Percentiles rank a stretch among this genome's conserved stretches.
Conservation (phyloP, 352 stramenopile genomes). For the Phytophthora parvispora region DNA sequence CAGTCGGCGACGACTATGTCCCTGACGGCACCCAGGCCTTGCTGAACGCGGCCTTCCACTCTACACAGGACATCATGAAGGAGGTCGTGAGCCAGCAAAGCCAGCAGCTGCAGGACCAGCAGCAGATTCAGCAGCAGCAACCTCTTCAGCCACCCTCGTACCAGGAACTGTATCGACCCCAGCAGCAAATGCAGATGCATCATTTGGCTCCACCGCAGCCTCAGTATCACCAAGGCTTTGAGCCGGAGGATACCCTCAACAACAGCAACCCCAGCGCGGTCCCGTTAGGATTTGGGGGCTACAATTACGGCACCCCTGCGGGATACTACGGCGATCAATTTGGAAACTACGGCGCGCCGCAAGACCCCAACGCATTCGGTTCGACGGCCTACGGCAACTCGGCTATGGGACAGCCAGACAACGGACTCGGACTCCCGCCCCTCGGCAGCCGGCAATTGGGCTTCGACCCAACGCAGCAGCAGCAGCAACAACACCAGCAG, state of each 20-base stretch:
- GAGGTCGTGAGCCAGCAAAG: slow-evolving; percentile 67
- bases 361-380: slow-evolving; percentile 46
- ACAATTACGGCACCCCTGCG: slow-evolving; percentile 30
- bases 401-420: slow-evolving; percentile 35
- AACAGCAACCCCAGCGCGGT: slow-evolving; percentile 30
- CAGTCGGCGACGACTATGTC: slow-evolving; percentile 41
- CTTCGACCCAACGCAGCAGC: slow-evolving; percentile 46
- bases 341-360: slow-evolving; percentile 38
- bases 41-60: slow-evolving; percentile 77
- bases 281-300: slow-evolving; percentile 44
- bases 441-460: slow-evolving; percentile 29
- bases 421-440: slow-evolving; percentile 36
- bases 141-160: slow-evolving; percentile 41
- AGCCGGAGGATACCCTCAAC: slow-evolving; percentile 64
- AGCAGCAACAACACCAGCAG: slow-evolving; percentile 35
- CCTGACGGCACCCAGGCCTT: slow-evolving; percentile 74
- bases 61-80: slow-evolving; percentile 81
- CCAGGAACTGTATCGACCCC: slow-evolving; percentile 46
- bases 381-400: slow-evolving; percentile 34
- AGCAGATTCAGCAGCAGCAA: slow-evolving; percentile 49
- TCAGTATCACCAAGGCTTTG: slow-evolving; percentile 67
- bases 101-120: slow-evolving; percentile 45
- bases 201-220: slow-evolving; percentile 36
- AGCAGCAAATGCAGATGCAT: slow-evolving; percentile 49
- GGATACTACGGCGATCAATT: slow-evolving; percentile 53